Evolutionary conservation across 2,329 filamentous ascomycete genomes (phyloP).

Genomic region (Triangularia setosa): DNA sequence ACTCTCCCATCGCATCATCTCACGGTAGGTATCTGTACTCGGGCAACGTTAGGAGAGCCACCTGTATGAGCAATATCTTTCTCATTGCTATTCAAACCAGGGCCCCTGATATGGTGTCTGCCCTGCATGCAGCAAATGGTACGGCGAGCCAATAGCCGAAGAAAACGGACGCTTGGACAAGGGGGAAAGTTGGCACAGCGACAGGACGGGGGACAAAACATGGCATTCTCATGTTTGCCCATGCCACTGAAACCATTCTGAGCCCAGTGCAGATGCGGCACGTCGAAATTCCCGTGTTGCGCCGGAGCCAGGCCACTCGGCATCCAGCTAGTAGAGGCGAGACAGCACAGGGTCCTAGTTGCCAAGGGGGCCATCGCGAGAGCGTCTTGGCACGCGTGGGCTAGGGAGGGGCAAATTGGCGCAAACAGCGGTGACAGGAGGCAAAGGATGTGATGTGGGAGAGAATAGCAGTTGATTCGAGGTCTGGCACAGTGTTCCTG

Average conservation of each 20-base stretch:
- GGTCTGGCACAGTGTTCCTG: not conserved
- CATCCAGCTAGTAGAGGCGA: not conserved
- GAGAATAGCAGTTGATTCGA: not conserved
- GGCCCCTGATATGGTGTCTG: not conserved
- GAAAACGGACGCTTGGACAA: not conserved
- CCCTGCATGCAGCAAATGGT: slow-evolving; percentile 1
- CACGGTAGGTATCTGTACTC: slow-evolving; percentile 1
- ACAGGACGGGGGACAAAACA: slow-evolving; percentile 7
- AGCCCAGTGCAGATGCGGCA: not conserved
- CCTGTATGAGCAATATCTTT: not conserved
- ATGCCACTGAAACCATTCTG: not conserved
- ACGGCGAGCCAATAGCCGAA: not conserved
- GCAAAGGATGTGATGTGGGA: not conserved
- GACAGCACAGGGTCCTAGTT: not conserved
- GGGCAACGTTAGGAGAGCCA: not conserved
- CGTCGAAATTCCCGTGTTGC: slow-evolving; percentile 2
- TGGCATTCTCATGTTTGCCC: slow-evolving; percentile 9
- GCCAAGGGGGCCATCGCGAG: not conserved
- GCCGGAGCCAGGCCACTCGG: not conserved
- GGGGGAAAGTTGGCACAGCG: slow-evolving; percentile 16
- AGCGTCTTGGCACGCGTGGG: not conserved
- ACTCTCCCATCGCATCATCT: not conserved
- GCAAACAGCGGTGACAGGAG: not conserved
- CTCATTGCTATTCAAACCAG: not conserved
- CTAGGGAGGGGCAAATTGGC: not conserved